phyloP scores from a whole-genome alignment of 1,284 basidiomycete genomes.

The Neonothopanus nambi region DNA sequence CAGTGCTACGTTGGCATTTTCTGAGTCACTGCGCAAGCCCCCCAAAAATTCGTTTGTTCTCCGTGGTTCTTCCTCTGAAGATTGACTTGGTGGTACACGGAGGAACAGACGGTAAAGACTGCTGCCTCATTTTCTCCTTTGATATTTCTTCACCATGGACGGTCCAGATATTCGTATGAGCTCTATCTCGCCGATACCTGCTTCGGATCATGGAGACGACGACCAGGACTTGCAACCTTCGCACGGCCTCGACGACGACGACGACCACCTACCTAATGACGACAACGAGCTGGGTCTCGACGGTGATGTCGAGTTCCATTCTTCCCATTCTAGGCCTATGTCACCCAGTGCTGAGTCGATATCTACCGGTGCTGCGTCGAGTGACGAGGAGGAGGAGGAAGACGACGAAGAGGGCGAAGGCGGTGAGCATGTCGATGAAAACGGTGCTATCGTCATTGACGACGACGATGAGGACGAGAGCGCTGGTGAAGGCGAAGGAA shows the following conservation, averaged over 20 bases:
- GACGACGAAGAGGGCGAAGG: background rate
- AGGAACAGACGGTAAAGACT: background rate
- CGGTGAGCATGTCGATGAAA: background rate
- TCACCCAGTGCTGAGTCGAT: background rate
- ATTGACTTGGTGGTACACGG: constrained; percentile 11
- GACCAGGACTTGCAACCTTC: background rate
- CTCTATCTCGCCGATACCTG: background rate
- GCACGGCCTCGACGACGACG: background rate
- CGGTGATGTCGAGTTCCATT: background rate
- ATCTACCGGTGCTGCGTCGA: background rate
- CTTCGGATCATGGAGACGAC: background rate
- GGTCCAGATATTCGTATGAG: constrained; percentile 5
- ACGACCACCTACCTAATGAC: background rate
- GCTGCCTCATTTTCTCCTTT: too few relatives aligned
- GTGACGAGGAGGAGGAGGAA: constrained; percentile 8
- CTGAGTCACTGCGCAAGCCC: constrained; percentile 5
- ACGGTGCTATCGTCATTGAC: background rate
- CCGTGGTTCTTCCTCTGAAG: background rate
- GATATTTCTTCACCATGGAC: too few relatives aligned
- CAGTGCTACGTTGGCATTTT: constrained; percentile 7
- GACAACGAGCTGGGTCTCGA: background rate
- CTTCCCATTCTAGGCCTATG: background rate
- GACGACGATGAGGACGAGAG: background rate
- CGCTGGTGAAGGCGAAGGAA: background rate
- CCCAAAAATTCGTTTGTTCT: background rate